These are phyloP conservation scores for Yamadazyma laniorum DNA, from an alignment of 805 yeast species.

Conservation along the genomic window DNA sequence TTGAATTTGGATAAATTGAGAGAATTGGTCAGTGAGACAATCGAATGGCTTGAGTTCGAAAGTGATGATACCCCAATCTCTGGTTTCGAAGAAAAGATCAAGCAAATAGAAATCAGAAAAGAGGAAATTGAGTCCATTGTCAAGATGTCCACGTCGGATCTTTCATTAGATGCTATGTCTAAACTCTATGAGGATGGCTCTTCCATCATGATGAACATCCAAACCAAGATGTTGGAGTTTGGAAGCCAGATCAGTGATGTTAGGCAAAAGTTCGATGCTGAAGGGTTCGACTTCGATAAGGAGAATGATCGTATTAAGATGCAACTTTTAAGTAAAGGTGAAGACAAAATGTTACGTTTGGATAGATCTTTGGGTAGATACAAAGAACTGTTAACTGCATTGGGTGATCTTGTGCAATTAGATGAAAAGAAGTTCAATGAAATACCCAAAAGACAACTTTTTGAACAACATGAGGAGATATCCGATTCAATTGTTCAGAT, in stretches of 20 bases:
- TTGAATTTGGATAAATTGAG: conserved; percentile 17
- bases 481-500: conserved; percentile 26
- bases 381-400: conserved; percentile 26
- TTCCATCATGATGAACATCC: conserved; percentile 39
- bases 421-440: conserved; percentile 21
- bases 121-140: conserved; percentile 32
- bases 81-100: conserved; percentile 25
- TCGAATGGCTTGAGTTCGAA: conserved; percentile 81
- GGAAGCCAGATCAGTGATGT: conserved; percentile 45
- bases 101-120: conserved; percentile 19
- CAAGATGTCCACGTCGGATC: conserved; percentile 44
- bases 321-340: conserved; percentile 20
- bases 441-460: conserved; percentile 24
- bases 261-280: conserved; percentile 41
- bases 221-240: conserved; percentile 43
- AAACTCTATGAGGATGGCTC: conserved; percentile 44
- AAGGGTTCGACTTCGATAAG: conserved; percentile 50
- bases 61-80: conserved; percentile 48
- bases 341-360: conserved; percentile 24
- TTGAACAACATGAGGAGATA: conserved; percentile 23
- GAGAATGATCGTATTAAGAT: conserved; percentile 47
- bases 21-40: conserved; percentile 41
- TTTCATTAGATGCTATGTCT: conserved; percentile 46
- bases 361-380: conserved; percentile 25
- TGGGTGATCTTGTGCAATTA: conserved; percentile 21